Conservation (phyloP, 768 basidiomycete species). For the Candolleomyces eurysporus region DNA sequence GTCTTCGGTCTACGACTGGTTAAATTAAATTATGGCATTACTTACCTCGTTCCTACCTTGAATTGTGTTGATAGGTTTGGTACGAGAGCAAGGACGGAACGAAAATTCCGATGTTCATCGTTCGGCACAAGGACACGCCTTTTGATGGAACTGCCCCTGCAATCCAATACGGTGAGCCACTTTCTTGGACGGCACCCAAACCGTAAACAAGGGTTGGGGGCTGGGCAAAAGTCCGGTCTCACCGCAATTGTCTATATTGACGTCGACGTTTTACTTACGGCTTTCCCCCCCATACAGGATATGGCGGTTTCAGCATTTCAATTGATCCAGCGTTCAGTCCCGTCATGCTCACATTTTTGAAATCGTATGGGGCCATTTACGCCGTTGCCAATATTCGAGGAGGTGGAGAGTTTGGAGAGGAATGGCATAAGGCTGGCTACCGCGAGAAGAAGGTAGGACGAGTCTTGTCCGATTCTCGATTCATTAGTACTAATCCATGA, state of each 20-base stretch:
- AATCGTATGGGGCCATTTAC: conserved; percentile 65
- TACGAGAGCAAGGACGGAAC: conserved; percentile 79
- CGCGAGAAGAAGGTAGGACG: conserved; percentile 61
- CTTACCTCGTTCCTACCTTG: not conserved
- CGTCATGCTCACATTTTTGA: conserved; percentile 68
- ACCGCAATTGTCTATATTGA: not conserved
- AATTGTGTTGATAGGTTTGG: conserved; percentile 53
- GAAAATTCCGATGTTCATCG: conserved; percentile 82
- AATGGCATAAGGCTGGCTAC: conserved; percentile 78
- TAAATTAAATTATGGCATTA: not conserved
- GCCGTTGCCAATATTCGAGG: conserved; percentile 63
- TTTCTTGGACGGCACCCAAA: not conserved
- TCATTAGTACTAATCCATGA: not conserved
- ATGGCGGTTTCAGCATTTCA: conserved; percentile 78
- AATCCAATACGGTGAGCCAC: conserved; percentile 64
- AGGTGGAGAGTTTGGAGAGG: conserved; percentile 78
- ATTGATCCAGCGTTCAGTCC: conserved; percentile 73
- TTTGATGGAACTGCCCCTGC: conserved; percentile 75
- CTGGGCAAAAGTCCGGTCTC: too few relatives aligned
- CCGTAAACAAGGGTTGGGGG: too few relatives aligned
- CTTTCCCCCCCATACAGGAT: conserved; percentile 41
- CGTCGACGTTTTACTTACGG: not conserved
- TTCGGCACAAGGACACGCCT: conserved; percentile 66
- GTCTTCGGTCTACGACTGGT: not conserved
- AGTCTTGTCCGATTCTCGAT: not conserved